A percentile compares a stretch with the other conserved stretches of the same genome.
Evolutionary conservation across 257 asterid genomes (phyloP).

Genomic region (Nicotiana paniculata): DNA sequence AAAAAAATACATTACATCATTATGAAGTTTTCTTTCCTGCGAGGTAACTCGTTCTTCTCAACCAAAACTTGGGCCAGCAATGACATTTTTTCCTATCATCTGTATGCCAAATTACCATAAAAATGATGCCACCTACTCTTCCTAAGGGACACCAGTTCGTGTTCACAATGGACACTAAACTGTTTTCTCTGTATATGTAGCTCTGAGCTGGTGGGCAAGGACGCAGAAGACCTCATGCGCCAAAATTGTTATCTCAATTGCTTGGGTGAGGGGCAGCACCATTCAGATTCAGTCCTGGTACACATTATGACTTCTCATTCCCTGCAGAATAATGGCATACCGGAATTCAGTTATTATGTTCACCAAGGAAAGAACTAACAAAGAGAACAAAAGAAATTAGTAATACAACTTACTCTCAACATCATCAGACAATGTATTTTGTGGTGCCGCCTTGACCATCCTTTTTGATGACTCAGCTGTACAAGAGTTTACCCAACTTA

Average conservation of each 20-base stretch:
- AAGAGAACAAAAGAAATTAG: not conserved
- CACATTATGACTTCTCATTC: conserved; percentile 30
- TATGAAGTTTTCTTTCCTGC: not conserved
- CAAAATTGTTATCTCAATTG: not conserved
- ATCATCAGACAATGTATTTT: conserved; percentile 17
- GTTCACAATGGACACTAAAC: not conserved
- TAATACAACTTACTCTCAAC: conserved; percentile 36
- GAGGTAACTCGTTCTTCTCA: not conserved
- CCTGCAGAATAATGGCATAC: conserved; percentile 26
- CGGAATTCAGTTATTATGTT: conserved; percentile 1
- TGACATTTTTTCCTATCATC: not conserved
- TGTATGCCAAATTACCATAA: not conserved
- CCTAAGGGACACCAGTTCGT: too few species aligned
- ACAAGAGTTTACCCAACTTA: conserved; percentile 12
- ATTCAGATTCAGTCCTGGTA: not conserved
- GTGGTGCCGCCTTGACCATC: conserved; percentile 36
- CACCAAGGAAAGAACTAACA: not conserved
- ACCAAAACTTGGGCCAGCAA: not conserved
- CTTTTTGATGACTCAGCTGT: conserved; percentile 51
- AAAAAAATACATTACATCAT: not conserved
- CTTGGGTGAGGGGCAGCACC: not conserved
- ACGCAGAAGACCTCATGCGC: not conserved
- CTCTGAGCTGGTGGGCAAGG: not conserved
- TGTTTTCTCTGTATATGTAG: not conserved
- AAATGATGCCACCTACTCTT: not conserved